phyloP scores from a whole-genome alignment of 106 monocot species.

The Allium fistulosum region DNA sequence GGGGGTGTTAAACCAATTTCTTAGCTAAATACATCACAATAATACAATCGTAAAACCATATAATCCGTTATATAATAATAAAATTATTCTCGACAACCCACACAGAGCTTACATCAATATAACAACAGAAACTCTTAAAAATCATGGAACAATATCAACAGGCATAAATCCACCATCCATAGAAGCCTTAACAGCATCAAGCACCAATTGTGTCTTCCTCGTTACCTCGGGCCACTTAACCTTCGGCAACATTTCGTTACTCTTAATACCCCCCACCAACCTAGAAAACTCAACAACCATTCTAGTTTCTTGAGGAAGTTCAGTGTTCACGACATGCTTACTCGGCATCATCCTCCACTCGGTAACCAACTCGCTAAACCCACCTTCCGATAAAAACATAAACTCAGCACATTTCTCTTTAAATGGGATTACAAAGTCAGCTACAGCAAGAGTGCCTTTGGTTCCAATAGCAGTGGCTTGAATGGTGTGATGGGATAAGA shows the following conservation, averaged over 20 bases:
- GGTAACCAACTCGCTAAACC: slow-evolving; percentile 43
- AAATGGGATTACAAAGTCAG: slow-evolving; percentile 64
- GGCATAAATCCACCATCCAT: slow-evolving; percentile 13
- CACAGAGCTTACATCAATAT: too few species aligned
- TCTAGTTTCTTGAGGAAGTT: slow-evolving; percentile 52
- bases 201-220: slow-evolving; percentile 21
- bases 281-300: slow-evolving; percentile 71
- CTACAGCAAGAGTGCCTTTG: slow-evolving; percentile 41
- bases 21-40: too few species aligned
- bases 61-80: too few species aligned
- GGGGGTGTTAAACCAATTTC: too few species aligned
- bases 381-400: slow-evolving; percentile 16
- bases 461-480: slow-evolving; percentile 36
- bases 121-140: too few species aligned
- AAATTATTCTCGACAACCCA: too few species aligned
- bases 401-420: slow-evolving; percentile 42
- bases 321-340: slow-evolving; percentile 39
- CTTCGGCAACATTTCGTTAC: slow-evolving; percentile 11
- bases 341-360: slow-evolving; percentile 43
- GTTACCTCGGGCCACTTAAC: slow-evolving; percentile 13
- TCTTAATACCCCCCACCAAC: slow-evolving; percentile 35
- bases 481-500: slow-evolving; percentile 52
- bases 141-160: slow-evolving; percentile 3
- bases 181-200: slow-evolving; percentile 25
- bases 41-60: too few species aligned